Conservation (phyloP, 805 yeast species). For the Myxozyma lipomycoides region DNA sequence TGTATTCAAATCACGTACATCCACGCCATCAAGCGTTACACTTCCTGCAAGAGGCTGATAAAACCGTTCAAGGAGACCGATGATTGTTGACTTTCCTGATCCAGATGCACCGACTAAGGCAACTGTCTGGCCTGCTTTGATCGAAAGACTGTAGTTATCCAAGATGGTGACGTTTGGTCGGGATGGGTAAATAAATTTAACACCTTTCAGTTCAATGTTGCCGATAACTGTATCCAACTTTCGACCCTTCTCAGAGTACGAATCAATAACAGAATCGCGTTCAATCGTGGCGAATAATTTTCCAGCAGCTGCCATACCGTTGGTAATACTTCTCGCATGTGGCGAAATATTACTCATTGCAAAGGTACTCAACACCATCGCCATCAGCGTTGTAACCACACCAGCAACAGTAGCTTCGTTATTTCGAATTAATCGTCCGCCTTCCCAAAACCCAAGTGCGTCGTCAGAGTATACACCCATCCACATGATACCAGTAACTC, state of each 20-base stretch:
- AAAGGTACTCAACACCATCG: conserved; percentile 43
- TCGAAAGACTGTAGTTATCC: conserved; percentile 25
- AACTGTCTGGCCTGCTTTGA: conserved; percentile 76
- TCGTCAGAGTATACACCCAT: conserved; percentile 27
- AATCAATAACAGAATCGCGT: conserved; percentile 41
- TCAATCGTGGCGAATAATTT: conserved; percentile 43
- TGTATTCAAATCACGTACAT: conserved; percentile 47
- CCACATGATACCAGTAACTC: conserved; percentile 28
- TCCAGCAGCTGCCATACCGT: conserved; percentile 41
- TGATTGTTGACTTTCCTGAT: conserved; percentile 41
- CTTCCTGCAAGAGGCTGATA: conserved; percentile 52
- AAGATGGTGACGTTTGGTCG: conserved; percentile 32
- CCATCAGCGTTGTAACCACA: conserved; percentile 30
- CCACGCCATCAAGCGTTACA: conserved; percentile 46
- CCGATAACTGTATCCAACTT: conserved; percentile 38
- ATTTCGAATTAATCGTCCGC: conserved; percentile 31
- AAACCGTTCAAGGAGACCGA: conserved; percentile 54
- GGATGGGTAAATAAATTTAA: conserved; percentile 33
- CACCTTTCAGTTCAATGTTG: conserved; percentile 30
- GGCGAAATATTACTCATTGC: conserved; percentile 42
- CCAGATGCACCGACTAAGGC: conserved; percentile 92
- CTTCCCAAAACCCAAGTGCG: conserved; percentile 37
- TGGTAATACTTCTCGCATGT: conserved; percentile 37
- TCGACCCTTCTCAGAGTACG: conserved; percentile 31
- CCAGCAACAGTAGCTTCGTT: conserved; percentile 25